These are phyloP conservation scores for Boletus vinaceobasis DNA, from an alignment of 768 basidiomycete genomes.

Conservation along the genomic window DNA sequence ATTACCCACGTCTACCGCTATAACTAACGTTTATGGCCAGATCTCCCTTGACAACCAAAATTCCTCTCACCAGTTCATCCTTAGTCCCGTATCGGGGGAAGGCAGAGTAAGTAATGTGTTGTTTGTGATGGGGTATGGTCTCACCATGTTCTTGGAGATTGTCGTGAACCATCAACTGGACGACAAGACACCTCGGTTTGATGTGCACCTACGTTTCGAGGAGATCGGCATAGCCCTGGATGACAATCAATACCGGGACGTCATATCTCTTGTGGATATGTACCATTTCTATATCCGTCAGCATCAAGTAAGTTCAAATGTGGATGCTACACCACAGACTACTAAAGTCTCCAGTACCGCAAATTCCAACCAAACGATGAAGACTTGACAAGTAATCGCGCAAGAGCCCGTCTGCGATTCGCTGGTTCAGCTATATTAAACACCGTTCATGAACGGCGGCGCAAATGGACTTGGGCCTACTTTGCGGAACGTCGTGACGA, in stretches of 20 bases:
- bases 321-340: background rate
- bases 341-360: conserved; percentile 53
- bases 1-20: background rate
- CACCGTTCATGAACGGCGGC: conserved; percentile 77
- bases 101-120: conserved; percentile 59
- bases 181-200: conserved; percentile 75
- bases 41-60: conserved; percentile 47
- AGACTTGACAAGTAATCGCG: conserved; percentile 55
- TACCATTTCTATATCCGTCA: conserved; percentile 92
- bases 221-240: conserved; percentile 92
- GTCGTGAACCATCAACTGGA: conserved; percentile 79
- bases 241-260: conserved; percentile 91
- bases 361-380: conserved; percentile 70
- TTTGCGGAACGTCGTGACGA: conserved; percentile 87
- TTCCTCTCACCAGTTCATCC: conserved; percentile 78
- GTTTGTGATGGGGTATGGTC: background rate
- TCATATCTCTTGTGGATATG: conserved; percentile 90
- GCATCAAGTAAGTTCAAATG: conserved; percentile 53
- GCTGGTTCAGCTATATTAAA: conserved; percentile 76
- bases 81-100: conserved; percentile 94
- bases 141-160: conserved; percentile 43
- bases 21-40: conserved; percentile 28
- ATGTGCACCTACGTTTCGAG: conserved; percentile 84
- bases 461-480: conserved; percentile 90
- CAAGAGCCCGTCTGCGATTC: conserved; percentile 70